phyloP scores from a whole-genome alignment of 805 yeast genomes.

The Lipomyces anomalus region DNA sequence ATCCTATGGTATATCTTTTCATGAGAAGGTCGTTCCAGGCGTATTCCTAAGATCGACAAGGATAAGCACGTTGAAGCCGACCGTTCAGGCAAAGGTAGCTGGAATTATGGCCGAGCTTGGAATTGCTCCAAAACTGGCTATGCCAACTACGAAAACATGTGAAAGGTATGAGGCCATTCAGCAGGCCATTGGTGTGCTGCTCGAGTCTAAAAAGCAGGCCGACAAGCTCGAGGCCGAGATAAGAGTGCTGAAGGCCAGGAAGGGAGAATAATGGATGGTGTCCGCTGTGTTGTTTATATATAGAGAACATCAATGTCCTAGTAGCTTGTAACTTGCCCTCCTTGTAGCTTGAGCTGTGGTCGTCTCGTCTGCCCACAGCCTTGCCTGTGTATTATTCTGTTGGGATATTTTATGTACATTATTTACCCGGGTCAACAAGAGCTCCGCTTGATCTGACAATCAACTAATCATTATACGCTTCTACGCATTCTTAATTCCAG shows the following conservation, averaged over 20 bases:
- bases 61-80: conserved; percentile 72
- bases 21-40: conserved; percentile 56
- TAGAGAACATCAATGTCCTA: not conserved
- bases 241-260: conserved; percentile 34
- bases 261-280: conserved; percentile 1
- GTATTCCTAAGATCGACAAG: conserved; percentile 76
- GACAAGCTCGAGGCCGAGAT: conserved; percentile 84
- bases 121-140: conserved; percentile 66
- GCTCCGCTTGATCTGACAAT: too few relatives aligned
- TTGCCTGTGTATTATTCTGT: too few relatives aligned
- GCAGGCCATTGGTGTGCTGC: conserved; percentile 59
- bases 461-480: too few relatives aligned
- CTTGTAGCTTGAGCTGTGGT: too few relatives aligned
- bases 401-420: too few relatives aligned
- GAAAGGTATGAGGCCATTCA: conserved; percentile 70
- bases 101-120: conserved; percentile 71
- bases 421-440: too few relatives aligned
- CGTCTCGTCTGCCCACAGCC: too few relatives aligned
- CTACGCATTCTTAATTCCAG: too few relatives aligned
- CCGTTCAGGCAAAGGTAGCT: conserved; percentile 56
- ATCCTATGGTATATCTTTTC: conserved; percentile 75
- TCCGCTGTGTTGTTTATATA: not conserved
- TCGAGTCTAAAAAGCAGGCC: conserved; percentile 78
- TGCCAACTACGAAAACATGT: conserved; percentile 79
- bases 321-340: too few relatives aligned